Percentiles rank a stretch among this genome's conserved stretches.
phyloP scores from a whole-genome alignment of 2,329 filamentous ascomycete species.

The Aspergillus vadensis region DNA sequence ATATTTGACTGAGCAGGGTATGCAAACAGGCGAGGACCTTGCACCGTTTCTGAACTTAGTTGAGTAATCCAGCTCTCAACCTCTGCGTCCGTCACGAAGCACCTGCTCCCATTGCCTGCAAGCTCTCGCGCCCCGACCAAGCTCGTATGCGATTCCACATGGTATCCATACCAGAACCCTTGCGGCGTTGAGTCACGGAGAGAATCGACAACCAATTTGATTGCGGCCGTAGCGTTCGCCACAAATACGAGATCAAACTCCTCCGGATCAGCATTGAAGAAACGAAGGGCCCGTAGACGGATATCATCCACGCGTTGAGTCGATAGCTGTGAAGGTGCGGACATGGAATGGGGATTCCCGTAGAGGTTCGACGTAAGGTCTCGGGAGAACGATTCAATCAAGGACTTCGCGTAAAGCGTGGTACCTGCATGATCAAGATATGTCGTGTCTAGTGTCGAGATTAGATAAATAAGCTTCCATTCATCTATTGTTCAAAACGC shows the following conservation, averaged over 20 bases:
- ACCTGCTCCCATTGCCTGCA: conserved; percentile 61
- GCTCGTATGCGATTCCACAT: conserved; percentile 83
- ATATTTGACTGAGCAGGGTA: conserved; percentile 94
- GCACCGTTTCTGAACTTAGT: conserved; percentile 17
- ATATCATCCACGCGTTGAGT: conserved; percentile 74
- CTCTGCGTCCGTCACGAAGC: conserved; percentile 64
- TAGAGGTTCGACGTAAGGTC: conserved; percentile 79
- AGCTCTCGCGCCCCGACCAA: conserved; percentile 78
- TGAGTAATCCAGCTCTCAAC: conserved; percentile 66
- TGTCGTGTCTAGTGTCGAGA: conserved; percentile 57
- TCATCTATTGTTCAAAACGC: not conserved
- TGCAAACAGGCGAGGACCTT: conserved; percentile 61
- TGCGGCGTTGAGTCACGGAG: conserved; percentile 63
- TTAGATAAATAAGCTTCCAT: not conserved
- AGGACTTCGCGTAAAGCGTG: conserved; percentile 76
- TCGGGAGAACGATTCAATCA: conserved; percentile 76
- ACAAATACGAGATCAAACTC: conserved; percentile 90
- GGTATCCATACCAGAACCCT: conserved; percentile 84
- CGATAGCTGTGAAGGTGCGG: conserved; percentile 75
- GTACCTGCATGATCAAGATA: conserved; percentile 97
- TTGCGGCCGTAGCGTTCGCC: conserved; percentile 85
- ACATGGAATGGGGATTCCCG: conserved; percentile 90
- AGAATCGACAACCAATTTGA: conserved; percentile 82
- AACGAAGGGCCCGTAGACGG: conserved; percentile 68
- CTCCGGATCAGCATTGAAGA: conserved; percentile 79